phyloP scores from a whole-genome alignment of 1,139 yeast genomes.

The Blastobotrys capitulatus region DNA sequence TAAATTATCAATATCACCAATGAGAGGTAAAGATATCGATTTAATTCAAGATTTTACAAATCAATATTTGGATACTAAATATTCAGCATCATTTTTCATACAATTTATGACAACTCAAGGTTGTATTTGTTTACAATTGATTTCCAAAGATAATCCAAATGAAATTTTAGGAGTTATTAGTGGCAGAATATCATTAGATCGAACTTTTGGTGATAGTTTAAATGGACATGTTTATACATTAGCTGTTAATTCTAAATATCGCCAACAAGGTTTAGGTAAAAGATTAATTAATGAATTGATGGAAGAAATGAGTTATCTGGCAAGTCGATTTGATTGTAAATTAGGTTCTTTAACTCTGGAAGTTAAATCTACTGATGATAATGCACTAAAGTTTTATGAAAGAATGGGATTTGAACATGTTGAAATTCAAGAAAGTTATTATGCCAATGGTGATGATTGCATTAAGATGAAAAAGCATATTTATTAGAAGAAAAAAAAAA shows the following conservation, averaged over 20 bases:
- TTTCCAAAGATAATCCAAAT: slow-evolving; percentile 8
- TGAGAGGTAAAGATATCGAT: slow-evolving; percentile 13
- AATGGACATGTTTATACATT: slow-evolving; percentile 17
- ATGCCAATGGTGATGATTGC: slow-evolving; percentile 7
- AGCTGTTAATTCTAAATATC: slow-evolving; percentile 17
- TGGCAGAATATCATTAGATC: slow-evolving; percentile 15
- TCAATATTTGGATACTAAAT: slow-evolving; percentile 14
- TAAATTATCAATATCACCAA: neutral
- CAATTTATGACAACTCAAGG: slow-evolving; percentile 20
- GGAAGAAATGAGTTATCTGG: slow-evolving; percentile 9
- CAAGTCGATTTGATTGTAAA: slow-evolving; percentile 7
- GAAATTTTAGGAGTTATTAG: slow-evolving; percentile 19
- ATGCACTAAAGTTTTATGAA: slow-evolving; percentile 16
- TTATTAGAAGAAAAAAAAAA: neutral
- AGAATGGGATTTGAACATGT: slow-evolving; percentile 13
- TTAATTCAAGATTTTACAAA: slow-evolving; percentile 15
- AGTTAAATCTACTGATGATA: slow-evolving; percentile 12
- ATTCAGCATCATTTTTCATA: slow-evolving; percentile 20
- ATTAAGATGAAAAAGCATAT: slow-evolving; percentile 8
- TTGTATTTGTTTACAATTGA: slow-evolving; percentile 15
- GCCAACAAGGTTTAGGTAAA: slow-evolving; percentile 22
- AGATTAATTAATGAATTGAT: slow-evolving; percentile 15
- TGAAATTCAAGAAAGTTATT: slow-evolving; percentile 5
- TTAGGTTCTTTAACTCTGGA: slow-evolving; percentile 14
- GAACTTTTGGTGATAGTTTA: neutral